Base-by-base conservation (phyloP, 257 asterid species). In the Salvia miltiorrhiza region DNA sequence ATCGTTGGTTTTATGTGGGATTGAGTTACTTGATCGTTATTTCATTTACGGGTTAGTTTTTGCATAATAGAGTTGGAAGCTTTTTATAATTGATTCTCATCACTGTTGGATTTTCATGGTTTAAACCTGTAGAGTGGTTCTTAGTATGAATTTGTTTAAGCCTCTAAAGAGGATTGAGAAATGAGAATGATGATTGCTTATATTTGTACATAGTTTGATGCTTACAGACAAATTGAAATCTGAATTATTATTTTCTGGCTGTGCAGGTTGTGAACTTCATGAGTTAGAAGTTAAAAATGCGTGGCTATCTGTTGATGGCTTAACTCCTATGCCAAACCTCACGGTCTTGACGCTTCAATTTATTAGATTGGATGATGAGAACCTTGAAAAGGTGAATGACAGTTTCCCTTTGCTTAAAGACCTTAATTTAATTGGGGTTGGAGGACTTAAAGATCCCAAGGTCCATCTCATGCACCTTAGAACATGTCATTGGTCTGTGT, bases 361-460 rank as follows among this genome's bases (percentile, higher is more conserved):
- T 78, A 82, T 86, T 61, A 86, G 88, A 79, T 79, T 90, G 77
- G 95, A 86, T 44, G 97, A 90, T 55, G 96, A 90, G 80, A 81
- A 90, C 83, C 79, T 90, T 69, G 80, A 80, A 59, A 88, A 79
- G 83, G 54, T 90, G 45, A 88, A 82, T 3, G 82, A 76, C 13
- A 83, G 90, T 78, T 86, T 90, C 73, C 90, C 92, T 4, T 61
- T 71, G 4, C 77, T 90, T 55, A 80, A 83, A 76, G 84, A 62
- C 72, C 92, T 90, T 41, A 86, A 85, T 68, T 76, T 90, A 71
- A 85, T 85, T 32, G 97, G 92, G 24, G 96, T 90, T 30, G 95
- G 92, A 76, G 94, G 96, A 32, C 90, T 90, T 67, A 88, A 83
- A 77, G 94, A 90, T 14, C 97, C 97, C 64, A 79, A 19, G 63